These are phyloP conservation scores for Podospora pseudopauciseta DNA, from an alignment of 495 filamentous ascomycete genomes.

Conservation along the genomic window DNA sequence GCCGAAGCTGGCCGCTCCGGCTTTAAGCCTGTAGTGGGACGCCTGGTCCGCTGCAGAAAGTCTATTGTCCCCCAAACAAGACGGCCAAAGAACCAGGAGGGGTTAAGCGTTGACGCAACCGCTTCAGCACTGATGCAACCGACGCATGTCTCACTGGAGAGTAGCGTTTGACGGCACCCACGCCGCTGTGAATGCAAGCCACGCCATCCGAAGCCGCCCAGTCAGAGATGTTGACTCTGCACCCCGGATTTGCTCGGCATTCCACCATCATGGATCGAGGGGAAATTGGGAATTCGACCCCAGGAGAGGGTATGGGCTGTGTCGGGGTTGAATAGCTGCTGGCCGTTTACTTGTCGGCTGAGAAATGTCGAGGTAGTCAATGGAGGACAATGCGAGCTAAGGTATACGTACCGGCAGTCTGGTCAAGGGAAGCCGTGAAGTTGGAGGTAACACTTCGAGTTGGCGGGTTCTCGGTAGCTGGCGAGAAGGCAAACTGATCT, in stretches of 20 bases:
- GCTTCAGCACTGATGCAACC: conserved; percentile 4
- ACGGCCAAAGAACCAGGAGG: background rate
- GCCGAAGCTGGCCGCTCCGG: conserved; percentile 1
- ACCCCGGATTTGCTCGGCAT: background rate
- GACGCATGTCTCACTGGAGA: conserved; percentile 14
- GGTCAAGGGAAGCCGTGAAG: background rate
- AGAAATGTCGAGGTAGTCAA: background rate
- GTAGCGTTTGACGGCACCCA: background rate
- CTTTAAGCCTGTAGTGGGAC: background rate
- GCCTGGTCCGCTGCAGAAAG: background rate
- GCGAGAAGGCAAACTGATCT: conserved; percentile 29
- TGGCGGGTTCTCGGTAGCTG: conserved; percentile 19
- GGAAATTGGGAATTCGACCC: background rate
- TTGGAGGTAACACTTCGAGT: background rate
- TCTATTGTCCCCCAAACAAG: background rate
- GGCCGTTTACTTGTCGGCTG: background rate
- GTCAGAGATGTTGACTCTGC: background rate
- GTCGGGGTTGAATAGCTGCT: background rate
- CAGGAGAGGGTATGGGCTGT: background rate
- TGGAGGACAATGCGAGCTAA: background rate
- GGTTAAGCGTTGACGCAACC: background rate
- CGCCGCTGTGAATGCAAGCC: conserved; percentile 9
- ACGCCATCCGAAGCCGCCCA: background rate
- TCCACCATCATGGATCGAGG: background rate
- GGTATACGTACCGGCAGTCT: background rate